Percentiles rank a stretch among this genome's conserved stretches.
These are phyloP conservation scores for Periconia digitata DNA, from an alignment of 2,329 filamentous ascomycete genomes.

Conservation along the genomic window DNA sequence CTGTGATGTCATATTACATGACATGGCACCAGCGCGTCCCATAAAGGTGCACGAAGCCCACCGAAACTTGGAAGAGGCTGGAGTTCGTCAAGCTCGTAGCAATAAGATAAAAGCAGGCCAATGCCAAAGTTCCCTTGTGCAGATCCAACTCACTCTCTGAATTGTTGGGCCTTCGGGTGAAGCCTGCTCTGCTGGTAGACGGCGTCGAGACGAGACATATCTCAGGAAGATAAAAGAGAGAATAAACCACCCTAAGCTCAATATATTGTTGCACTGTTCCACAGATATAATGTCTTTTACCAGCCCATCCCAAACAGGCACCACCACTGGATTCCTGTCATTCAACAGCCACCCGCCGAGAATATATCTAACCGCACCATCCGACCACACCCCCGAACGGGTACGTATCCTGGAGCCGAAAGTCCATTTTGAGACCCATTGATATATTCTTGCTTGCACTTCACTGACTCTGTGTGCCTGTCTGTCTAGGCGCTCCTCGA, in stretches of 20 bases:
- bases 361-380: constrained; percentile 44
- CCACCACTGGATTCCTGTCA: constrained; percentile 33
- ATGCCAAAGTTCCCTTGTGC: neutral
- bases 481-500: constrained; percentile 42
- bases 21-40: neutral
- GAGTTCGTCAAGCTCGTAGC: neutral
- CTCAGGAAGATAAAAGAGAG: neutral
- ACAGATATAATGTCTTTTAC: constrained; percentile 29
- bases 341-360: constrained; percentile 42
- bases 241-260: neutral
- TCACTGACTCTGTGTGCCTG: no score
- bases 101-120: neutral
- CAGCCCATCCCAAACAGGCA: constrained; percentile 23
- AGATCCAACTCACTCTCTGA: neutral
- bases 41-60: neutral
- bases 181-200: neutral
- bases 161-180: neutral
- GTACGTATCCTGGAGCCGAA: no score
- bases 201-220: neutral
- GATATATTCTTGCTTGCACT: no score
- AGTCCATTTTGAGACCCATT: no score
- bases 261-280: neutral
- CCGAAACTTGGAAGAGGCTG: constrained; percentile 1
- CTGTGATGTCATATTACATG: neutral
- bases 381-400: constrained; percentile 41